phyloP scores from a whole-genome alignment of 805 yeast genomes.

The Pichia pseudocactophila region DNA sequence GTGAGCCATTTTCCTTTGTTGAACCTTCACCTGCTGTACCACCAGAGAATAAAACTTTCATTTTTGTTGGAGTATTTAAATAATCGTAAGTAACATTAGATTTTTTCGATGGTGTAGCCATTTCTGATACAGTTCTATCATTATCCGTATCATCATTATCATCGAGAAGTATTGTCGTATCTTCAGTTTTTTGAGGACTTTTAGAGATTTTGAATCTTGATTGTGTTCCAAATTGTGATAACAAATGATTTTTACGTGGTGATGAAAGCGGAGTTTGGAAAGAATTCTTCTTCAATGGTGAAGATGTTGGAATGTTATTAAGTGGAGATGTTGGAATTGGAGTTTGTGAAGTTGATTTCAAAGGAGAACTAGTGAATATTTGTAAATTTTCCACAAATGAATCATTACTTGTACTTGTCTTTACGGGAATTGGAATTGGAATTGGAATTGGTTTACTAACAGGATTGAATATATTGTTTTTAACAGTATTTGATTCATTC shows the following conservation, averaged over 20 bases:
- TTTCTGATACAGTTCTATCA: slow-evolving; percentile 11
- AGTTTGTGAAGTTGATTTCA: slow-evolving; percentile 6
- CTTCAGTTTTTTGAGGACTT: neutral
- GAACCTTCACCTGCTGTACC: slow-evolving; percentile 19
- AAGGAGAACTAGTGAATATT: neutral
- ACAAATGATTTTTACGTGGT: slow-evolving; percentile 14
- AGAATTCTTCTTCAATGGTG: slow-evolving; percentile 27
- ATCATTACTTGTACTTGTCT: neutral
- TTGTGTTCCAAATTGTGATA: neutral
- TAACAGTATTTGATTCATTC: neutral
- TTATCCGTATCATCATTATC: slow-evolving; percentile 6
- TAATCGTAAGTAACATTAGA: slow-evolving; percentile 15
- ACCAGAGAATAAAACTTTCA: slow-evolving; percentile 13
- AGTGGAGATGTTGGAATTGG: slow-evolving; percentile 11
- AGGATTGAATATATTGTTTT: neutral
- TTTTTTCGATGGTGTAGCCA: slow-evolving; percentile 22
- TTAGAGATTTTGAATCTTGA: slow-evolving; percentile 1
- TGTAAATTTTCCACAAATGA: neutral
- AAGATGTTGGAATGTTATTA: slow-evolving; percentile 6
- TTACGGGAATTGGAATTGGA: too few relatives aligned
- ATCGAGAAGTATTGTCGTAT: neutral
- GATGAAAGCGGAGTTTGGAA: slow-evolving; percentile 18
- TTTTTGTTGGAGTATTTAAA: slow-evolving; percentile 24
- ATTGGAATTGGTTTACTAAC: neutral
- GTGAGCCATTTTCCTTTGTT: slow-evolving; percentile 29